Evolutionary conservation across 768 basidiomycete genomes (phyloP).

Genomic region (Boletellus emodensis): DNA sequence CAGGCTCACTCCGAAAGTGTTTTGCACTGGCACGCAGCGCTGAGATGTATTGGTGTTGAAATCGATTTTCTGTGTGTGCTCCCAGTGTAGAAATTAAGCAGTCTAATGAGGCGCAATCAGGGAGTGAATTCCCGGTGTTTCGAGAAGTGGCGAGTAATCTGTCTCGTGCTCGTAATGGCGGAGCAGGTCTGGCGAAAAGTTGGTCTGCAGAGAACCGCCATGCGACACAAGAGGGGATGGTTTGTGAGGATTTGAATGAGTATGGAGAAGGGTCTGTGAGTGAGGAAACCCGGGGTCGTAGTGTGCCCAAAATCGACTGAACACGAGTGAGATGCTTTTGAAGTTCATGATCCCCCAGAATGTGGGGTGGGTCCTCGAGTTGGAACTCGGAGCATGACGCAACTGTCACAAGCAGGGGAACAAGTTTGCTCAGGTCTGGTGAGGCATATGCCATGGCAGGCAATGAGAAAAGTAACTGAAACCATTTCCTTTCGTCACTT

Average conservation of each 20-base stretch:
- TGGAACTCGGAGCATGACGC: slow-evolving; percentile 11
- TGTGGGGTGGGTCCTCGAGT: slow-evolving; percentile 5
- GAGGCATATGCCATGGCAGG: slow-evolving; percentile 27
- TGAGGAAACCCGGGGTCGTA: background rate
- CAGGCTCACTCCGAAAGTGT: background rate
- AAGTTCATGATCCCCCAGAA: slow-evolving; percentile 6
- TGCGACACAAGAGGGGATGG: background rate
- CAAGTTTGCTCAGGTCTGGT: slow-evolving; percentile 3
- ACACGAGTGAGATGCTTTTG: background rate
- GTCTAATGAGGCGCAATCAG: background rate
- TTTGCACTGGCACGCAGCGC: background rate
- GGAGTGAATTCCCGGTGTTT: background rate
- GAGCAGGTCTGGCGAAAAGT: background rate
- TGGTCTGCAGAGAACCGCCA: background rate
- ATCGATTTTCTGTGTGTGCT: background rate
- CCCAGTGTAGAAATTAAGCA: background rate
- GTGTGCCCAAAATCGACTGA: background rate
- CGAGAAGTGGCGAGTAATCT: too few species aligned
- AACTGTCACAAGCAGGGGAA: slow-evolving; percentile 30
- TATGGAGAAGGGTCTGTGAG: background rate
- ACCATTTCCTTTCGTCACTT: slow-evolving; percentile 7
- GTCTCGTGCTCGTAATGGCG: background rate
- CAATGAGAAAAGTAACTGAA: slow-evolving; percentile 29
- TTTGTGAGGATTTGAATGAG: background rate
- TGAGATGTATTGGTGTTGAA: background rate